Conservation (phyloP, 345 rosid species). For the Eucalyptus erythrocorys region DNA sequence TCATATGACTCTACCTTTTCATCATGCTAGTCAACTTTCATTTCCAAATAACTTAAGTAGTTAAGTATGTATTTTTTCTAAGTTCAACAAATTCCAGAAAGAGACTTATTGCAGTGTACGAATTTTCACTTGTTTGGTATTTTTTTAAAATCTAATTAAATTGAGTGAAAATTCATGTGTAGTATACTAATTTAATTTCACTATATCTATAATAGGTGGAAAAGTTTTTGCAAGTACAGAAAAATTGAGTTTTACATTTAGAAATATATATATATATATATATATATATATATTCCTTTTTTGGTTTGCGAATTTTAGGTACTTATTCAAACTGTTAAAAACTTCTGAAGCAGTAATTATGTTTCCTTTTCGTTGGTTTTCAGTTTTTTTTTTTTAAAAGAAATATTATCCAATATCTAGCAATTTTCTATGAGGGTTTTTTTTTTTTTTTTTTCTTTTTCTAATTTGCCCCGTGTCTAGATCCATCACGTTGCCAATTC, state of each 20-base stretch:
- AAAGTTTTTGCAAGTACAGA: background rate
- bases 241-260: background rate
- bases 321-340: background rate
- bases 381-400: no score
- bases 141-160: no score
- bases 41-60: background rate
- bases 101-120: background rate
- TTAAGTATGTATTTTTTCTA: background rate
- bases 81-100: background rate
- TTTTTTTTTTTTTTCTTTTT: no score
- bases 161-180: background rate
- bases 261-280: no score
- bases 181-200: background rate
- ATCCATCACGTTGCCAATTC: background rate
- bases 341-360: background rate
- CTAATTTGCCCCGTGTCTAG: background rate
- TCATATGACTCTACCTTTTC: background rate
- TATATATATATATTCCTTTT: no score
- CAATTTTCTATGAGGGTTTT: background rate
- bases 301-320: no score
- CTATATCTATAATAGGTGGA: background rate
- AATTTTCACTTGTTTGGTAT: background rate
- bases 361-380: background rate
- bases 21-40: background rate
- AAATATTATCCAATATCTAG: background rate